Evolutionary conservation across 2,329 filamentous ascomycete species (phyloP).

Genomic region (Colletotrichum sp.): DNA sequence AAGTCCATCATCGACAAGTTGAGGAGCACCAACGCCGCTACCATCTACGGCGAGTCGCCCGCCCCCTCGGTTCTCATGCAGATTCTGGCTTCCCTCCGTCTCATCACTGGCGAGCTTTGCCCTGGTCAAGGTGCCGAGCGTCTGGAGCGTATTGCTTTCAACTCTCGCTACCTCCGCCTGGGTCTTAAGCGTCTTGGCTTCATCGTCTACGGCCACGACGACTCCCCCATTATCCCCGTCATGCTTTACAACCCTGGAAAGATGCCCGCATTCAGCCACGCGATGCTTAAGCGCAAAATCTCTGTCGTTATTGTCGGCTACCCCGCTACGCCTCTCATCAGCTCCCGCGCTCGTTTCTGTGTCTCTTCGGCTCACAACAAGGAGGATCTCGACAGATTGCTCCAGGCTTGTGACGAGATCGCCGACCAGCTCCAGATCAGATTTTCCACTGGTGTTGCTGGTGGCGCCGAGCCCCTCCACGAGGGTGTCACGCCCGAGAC

Average conservation of each 20-base stretch:
- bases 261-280: constrained; percentile 97
- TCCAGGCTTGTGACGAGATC: constrained; percentile 90
- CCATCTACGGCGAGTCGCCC: constrained; percentile 86
- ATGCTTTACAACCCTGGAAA: constrained; percentile 98
- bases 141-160: constrained; percentile 94
- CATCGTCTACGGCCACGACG: constrained; percentile 97
- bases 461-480: constrained; percentile 79
- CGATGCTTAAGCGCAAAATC: constrained; percentile 98
- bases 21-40: constrained; percentile 82
- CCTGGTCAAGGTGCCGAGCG: constrained; percentile 96
- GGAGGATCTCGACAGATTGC: constrained; percentile 90
- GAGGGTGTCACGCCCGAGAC: constrained; percentile 74
- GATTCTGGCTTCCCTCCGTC: constrained; percentile 83
- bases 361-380: constrained; percentile 97
- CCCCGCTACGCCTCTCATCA: constrained; percentile 93
- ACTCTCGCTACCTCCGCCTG: constrained; percentile 96
- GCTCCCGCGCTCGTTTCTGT: constrained; percentile 93
- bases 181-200: constrained; percentile 96
- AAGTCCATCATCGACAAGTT: constrained; percentile 94
- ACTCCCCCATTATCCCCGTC: constrained; percentile 94
- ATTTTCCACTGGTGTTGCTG: constrained; percentile 94
- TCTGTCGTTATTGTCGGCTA: constrained; percentile 97
- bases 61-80: constrained; percentile 89
- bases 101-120: constrained; percentile 86
- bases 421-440: constrained; percentile 93